A percentile compares a stretch with the other conserved stretches of the same genome.
Conservation (phyloP, 148 eudicot species). For the Fagopyrum tataricum region DNA sequence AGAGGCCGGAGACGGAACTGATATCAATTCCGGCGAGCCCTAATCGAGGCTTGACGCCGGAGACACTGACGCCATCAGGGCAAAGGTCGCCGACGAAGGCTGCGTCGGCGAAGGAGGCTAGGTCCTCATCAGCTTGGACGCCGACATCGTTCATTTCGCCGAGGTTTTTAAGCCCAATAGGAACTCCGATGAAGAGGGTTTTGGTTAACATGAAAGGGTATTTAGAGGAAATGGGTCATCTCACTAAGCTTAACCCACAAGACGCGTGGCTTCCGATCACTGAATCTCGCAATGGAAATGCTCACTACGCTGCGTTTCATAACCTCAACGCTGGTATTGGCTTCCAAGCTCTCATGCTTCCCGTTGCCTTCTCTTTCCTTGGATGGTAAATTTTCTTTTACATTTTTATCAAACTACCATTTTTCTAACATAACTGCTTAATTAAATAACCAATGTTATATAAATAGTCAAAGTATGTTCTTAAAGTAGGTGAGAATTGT, state of each 20-base stretch:
- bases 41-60: constrained; percentile 63
- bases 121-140: constrained; percentile 51
- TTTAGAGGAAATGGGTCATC: constrained; percentile 84
- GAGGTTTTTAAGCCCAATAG: constrained; percentile 83
- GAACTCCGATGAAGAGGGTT: constrained; percentile 96
- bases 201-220: constrained; percentile 83
- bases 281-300: constrained; percentile 89
- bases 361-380: constrained; percentile 91
- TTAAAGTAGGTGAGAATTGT: constrained; percentile 16
- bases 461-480: background rate
- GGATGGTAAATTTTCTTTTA: constrained; percentile 57
- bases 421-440: no score
- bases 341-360: constrained; percentile 81
- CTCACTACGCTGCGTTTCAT: constrained; percentile 94
- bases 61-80: constrained; percentile 66
- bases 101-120: constrained; percentile 19
- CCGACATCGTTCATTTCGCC: constrained; percentile 90
- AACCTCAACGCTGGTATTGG: constrained; percentile 94
- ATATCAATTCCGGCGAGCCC: constrained; percentile 95
- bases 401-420: background rate
- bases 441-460: background rate
- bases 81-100: constrained; percentile 59
- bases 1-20: constrained; percentile 72
- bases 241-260: constrained; percentile 93
- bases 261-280: constrained; percentile 99